Evolutionary conservation across 257 asterid species (phyloP).

Genomic region (Orobanche coerulescens): DNA sequence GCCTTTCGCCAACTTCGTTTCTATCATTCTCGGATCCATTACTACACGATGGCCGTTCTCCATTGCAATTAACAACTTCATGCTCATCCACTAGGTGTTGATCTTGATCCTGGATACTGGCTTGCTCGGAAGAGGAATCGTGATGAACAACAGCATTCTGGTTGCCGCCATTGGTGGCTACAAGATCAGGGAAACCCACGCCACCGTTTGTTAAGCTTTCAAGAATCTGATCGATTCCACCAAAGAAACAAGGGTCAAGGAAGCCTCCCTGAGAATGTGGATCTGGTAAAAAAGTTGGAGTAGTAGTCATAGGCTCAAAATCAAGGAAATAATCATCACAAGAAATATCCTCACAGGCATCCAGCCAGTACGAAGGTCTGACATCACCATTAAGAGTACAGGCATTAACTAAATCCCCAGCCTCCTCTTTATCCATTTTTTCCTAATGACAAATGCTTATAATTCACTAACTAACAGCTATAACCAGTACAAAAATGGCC

Average conservation of each 20-base stretch:
- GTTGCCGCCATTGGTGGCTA: slow-evolving; percentile 3
- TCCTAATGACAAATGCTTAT: slow-evolving; percentile 6
- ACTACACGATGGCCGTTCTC: slow-evolving; percentile 23
- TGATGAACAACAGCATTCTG: slow-evolving; percentile 17
- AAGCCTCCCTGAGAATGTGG: slow-evolving; percentile 23
- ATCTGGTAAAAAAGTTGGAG: slow-evolving; percentile 18
- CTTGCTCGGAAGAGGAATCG: slow-evolving; percentile 17
- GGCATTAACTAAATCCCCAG: slow-evolving; percentile 32
- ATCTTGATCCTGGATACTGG: slow-evolving; percentile 16
- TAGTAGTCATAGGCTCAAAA: slow-evolving; percentile 26
- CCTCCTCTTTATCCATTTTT: slow-evolving; percentile 50
- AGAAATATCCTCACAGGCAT: slow-evolving; percentile 76
- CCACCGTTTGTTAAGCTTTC: slow-evolving; percentile 51
- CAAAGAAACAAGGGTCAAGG: slow-evolving; percentile 53
- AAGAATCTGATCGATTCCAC: slow-evolving; percentile 67
- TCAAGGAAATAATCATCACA: slow-evolving; percentile 59
- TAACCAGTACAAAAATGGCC: not conserved
- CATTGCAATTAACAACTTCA: slow-evolving; percentile 24
- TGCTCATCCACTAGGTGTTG: slow-evolving; percentile 16
- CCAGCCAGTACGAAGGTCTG: slow-evolving; percentile 79
- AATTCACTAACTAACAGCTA: slow-evolving; percentile 11
- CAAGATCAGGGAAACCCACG: slow-evolving; percentile 21
- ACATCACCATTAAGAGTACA: slow-evolving; percentile 25
- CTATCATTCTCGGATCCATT: slow-evolving; percentile 25
- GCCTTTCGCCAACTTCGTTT: slow-evolving; percentile 25